These are phyloP conservation scores for Leccinum griseonigrum DNA, from an alignment of 1,284 basidiomycete genomes.

Conservation along the genomic window DNA sequence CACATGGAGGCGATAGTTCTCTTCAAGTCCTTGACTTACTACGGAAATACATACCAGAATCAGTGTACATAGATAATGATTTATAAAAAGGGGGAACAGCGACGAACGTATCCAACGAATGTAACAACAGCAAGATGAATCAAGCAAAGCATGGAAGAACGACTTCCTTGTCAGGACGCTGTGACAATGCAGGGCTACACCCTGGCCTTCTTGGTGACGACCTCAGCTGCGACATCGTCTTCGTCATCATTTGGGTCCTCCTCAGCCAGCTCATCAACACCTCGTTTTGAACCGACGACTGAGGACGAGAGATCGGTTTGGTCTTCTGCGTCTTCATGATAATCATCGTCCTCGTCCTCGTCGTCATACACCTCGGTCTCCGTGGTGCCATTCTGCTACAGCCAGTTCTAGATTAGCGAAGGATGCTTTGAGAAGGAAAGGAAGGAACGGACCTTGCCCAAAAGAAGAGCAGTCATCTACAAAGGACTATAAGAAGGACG, in stretches of 20 bases:
- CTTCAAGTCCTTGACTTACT: background rate
- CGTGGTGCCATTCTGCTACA: constrained; percentile 20
- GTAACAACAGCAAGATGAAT: constrained; percentile 1
- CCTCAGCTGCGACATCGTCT: constrained; percentile 10
- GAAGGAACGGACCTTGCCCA: constrained; percentile 15
- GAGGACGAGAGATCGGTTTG: constrained; percentile 7
- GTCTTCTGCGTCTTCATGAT: constrained; percentile 16
- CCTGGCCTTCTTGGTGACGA: constrained; percentile 22
- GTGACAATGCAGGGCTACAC: constrained; percentile 15
- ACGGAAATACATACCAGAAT: constrained; percentile 1
- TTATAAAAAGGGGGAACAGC: constrained; percentile 12
- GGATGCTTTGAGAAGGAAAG: background rate
- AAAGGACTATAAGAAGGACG: constrained; percentile 10
- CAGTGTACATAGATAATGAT: constrained; percentile 20
- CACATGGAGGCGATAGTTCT: no score
- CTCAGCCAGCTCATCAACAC: constrained; percentile 22
- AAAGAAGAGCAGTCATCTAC: constrained; percentile 27
- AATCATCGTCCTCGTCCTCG: constrained; percentile 25
- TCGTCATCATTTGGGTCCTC: constrained; percentile 13
- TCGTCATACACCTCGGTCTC: constrained; percentile 3
- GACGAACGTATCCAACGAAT: background rate
- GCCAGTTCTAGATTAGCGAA: background rate
- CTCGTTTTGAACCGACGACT: constrained; percentile 24
- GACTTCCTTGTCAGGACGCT: background rate
- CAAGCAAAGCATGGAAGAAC: background rate